A percentile compares a stretch with the other conserved stretches of the same genome.
phyloP scores from a whole-genome alignment of 106 monocot genomes.

The Posidonia australis region DNA sequence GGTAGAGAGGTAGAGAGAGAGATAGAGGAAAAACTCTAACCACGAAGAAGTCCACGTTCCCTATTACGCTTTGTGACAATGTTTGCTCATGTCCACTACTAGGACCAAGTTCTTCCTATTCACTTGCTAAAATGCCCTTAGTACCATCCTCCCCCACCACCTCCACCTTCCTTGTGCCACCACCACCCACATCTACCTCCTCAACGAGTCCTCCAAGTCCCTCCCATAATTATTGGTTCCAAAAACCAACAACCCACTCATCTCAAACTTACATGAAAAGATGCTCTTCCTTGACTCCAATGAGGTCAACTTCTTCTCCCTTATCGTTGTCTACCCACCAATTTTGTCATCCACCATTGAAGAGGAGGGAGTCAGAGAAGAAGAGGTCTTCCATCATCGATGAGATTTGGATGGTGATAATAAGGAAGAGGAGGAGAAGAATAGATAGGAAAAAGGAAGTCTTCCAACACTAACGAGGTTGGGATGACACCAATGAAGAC shows the following conservation, averaged over 20 bases:
- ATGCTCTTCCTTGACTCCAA: conserved; percentile 52
- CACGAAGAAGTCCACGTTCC: conserved; percentile 20
- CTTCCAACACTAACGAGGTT: no score
- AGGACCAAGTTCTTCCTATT: not conserved
- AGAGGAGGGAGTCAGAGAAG: no score
- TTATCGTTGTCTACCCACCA: conserved; percentile 26
- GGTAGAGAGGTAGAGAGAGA: no score
- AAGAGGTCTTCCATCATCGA: no score
- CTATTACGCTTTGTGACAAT: not conserved
- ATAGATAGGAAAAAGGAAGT: no score
- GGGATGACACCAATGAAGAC: no score
- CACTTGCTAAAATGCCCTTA: conserved; percentile 12
- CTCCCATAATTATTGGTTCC: not conserved
- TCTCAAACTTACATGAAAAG: conserved; percentile 34
- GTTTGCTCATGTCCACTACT: no score
- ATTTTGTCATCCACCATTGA: conserved; percentile 30
- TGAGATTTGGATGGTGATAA: no score
- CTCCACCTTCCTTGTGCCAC: conserved; percentile 1
- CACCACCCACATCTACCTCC: conserved; percentile 15
- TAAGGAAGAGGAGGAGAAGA: no score
- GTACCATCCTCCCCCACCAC: conserved; percentile 6
- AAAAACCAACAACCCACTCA: not conserved
- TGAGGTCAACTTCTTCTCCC: conserved; percentile 42
- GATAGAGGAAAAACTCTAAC: not conserved
- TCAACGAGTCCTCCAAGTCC: conserved; percentile 5